Evolutionary conservation across 768 basidiomycete species (phyloP), one percentile per base, ranked within the genome.

Genomic region (Pisolithus albus): DNA sequence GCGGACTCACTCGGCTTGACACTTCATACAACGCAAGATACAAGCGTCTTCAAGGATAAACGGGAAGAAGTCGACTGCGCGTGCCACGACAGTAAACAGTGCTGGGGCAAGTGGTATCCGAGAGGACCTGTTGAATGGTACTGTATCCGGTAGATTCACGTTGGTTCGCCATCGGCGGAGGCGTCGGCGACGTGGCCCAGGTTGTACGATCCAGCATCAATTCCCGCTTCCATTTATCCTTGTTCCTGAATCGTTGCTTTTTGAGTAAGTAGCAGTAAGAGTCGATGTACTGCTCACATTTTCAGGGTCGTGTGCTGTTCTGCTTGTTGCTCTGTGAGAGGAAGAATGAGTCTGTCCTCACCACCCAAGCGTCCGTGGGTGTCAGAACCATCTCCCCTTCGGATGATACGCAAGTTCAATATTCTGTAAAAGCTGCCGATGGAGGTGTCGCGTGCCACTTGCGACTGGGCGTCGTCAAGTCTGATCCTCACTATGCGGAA

Each of bases 61-160:
- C 1, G 86, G 86, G 57, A 72, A 75, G 59, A 78, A 84, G 57
- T 83, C 81, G 8, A 78, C 59, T 2, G 76, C 72, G 18, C 76
- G 76, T 6, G 78, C 83, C 9, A 68, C 57, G 21, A 84, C 61
- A 37, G 64, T 70, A 52, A 75, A 78, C 39, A n/a, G 63, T 69
- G 15, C 63, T 64, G 4, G 77, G 69, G 43, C 64, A 70, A 38
- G 61, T 62, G 21, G 66, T 56, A 24, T 55, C 52, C 13, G 61
- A 51, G 7, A 65, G 56, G 38, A 78, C 60, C 51, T 79, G 70
- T 52, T 70, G 60, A 45, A 80, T 68, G 16, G 68, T 67, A 46
- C 58, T 63, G 24, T n/a, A 24, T 13, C 15, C 48, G 10, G 47
- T 56, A 46, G 51, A 38, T 28, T 53, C 58, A 37, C 26, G 38